Evolutionary conservation across 805 yeast genomes (phyloP), one percentile per base, ranked within the genome.

Genomic region (Starmerella floris): DNA sequence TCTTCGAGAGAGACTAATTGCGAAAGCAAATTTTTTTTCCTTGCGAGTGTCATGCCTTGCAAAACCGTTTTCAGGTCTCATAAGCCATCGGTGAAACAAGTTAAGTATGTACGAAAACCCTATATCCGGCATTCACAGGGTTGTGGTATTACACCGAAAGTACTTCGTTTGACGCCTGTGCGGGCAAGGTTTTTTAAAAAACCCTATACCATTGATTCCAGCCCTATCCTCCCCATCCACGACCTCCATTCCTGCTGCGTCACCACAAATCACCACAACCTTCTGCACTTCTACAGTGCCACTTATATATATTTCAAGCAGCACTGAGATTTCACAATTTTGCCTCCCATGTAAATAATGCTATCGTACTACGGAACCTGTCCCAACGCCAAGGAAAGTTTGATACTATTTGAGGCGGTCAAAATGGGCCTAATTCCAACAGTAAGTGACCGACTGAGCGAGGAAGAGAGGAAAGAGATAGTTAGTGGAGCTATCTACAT

Each of bases 381-480:
- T 13, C 65, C 68, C 23, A 64, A 78, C 0, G 66, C 77, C 2
- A 60, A 62, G 45, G 88, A 80, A 51, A 83, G 84, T 11, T 62
- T 80, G 26, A 58, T 77, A 6, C 63, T 79, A 11, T 59, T 80
- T 22, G 84, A 79, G 60, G 87, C 82, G 1, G 69, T 79, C 10
- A 64, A 80, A 28, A 56, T 66, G 22, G 73, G 74, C 6, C 40
- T 70, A 6, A 64, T 79, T 6, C 79, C 83, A 1, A 68, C 70
- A n/a, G 67, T 77, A 2, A 70, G 66, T 40, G 67, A 80, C 42
- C 59, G 87, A 23, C 66, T 79, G 13, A 68, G 74, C 13, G 75
- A 70, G 21, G 61, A 62, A 23, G 83, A 79, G 56, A 62, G 82
- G 21, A 57, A 63, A 23, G 59, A 61, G 19, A 77, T 80, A 33